phyloP scores from a whole-genome alignment of 257 asterid species.

The Primulina tabacum region DNA sequence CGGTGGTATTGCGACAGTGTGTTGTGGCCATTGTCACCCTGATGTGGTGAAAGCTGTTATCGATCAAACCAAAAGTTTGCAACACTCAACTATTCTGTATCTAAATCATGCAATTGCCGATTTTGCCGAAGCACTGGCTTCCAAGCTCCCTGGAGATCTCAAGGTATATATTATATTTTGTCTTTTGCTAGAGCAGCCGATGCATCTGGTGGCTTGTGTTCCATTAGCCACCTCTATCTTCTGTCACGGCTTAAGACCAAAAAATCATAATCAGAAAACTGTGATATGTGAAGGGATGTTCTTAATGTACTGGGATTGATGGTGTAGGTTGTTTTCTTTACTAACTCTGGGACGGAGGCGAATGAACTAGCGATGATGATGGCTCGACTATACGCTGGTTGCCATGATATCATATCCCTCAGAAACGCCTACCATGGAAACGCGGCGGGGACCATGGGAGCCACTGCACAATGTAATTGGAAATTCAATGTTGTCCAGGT shows the following conservation, averaged over 20 bases:
- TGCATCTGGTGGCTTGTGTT: background rate
- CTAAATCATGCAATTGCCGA: slow-evolving; percentile 64
- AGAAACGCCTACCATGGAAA: slow-evolving; percentile 80
- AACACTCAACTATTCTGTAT: slow-evolving; percentile 63
- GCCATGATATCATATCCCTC: slow-evolving; percentile 56
- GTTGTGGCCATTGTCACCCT: slow-evolving; percentile 86
- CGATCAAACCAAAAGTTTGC: slow-evolving; percentile 48
- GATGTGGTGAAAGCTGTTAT: slow-evolving; percentile 64
- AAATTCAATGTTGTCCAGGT: slow-evolving; percentile 74
- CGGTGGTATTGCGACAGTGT: slow-evolving; percentile 75
- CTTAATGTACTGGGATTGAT: slow-evolving; percentile 1
- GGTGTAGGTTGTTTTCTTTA: slow-evolving; percentile 61
- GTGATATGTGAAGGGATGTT: background rate
- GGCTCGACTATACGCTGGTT: slow-evolving; percentile 63
- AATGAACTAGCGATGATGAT: slow-evolving; percentile 75
- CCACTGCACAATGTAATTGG: slow-evolving; percentile 73
- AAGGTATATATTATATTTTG: slow-evolving; percentile 35
- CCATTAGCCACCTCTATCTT: background rate
- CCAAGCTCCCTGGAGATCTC: slow-evolving; percentile 69
- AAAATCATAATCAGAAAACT: background rate
- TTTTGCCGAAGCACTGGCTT: slow-evolving; percentile 72
- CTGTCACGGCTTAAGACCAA: background rate
- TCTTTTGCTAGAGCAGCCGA: background rate
- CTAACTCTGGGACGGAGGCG: slow-evolving; percentile 83
- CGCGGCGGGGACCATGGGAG: slow-evolving; percentile 68